A percentile compares a stretch with the other conserved stretches of the same genome.
phyloP scores from a whole-genome alignment of 2,329 filamentous ascomycete genomes.

The Pseudogymnoascus sp. region DNA sequence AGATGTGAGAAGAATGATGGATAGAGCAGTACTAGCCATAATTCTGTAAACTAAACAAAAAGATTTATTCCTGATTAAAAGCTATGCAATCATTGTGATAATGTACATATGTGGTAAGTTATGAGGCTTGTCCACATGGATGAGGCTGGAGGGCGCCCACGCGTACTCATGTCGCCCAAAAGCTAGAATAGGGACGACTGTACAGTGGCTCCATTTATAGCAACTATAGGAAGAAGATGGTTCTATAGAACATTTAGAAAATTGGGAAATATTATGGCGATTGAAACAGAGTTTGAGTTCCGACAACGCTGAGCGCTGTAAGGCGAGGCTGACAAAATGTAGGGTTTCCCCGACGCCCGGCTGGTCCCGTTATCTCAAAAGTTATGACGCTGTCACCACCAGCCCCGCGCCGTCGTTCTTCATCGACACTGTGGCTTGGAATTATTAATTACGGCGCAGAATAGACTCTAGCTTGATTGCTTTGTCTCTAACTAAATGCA shows the following conservation, averaged over 20 bases:
- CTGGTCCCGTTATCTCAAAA: not conserved
- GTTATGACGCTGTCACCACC: not conserved
- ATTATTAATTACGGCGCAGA: not conserved
- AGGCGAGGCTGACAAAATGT: slow-evolving; percentile 2
- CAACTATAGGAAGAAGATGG: not conserved
- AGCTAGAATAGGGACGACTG: not conserved
- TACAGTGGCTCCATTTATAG: not conserved
- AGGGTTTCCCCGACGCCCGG: slow-evolving; percentile 1
- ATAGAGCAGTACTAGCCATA: slow-evolving; percentile 8
- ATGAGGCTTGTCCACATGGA: not conserved
- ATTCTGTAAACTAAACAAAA: slow-evolving; percentile 9
- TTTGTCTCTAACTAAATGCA: not conserved
- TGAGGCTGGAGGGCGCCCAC: not conserved
- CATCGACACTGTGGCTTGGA: not conserved
- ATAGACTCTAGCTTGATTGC: not conserved
- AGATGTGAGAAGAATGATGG: slow-evolving; percentile 10
- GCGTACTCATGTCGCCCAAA: not conserved
- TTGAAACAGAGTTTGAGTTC: not conserved
- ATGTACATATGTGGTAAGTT: not conserved
- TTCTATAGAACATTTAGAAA: not conserved
- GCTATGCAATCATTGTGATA: not conserved
- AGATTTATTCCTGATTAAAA: not conserved
- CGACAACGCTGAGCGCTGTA: not conserved
- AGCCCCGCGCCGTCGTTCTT: not conserved
- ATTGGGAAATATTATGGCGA: not conserved